A percentile compares a stretch with the other conserved stretches of the same genome.
Conservation (phyloP, 768 basidiomycete genomes). For the Tubosaeta sp. region DNA sequence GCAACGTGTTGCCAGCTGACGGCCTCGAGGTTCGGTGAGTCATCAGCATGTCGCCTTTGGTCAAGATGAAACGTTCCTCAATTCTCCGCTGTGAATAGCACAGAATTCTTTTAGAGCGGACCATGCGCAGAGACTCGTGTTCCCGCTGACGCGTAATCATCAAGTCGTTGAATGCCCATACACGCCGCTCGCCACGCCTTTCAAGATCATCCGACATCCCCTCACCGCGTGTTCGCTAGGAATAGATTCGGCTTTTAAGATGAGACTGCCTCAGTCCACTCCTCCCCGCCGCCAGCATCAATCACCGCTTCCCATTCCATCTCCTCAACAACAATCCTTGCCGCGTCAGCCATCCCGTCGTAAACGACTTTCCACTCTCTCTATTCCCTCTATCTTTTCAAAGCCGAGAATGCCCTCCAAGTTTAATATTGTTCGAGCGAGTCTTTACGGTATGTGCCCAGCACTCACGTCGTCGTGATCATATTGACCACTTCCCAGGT, state of each 20-base stretch:
- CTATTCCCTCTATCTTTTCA: constrained; percentile 29
- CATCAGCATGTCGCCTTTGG: constrained; percentile 1
- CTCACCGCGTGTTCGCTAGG: constrained; percentile 26
- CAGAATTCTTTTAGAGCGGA: constrained; percentile 25
- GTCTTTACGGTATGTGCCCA: constrained; percentile 56
- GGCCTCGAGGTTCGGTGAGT: constrained; percentile 27
- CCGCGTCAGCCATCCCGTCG: constrained; percentile 31
- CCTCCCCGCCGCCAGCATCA: constrained; percentile 25
- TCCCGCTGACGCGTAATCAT: constrained; percentile 16
- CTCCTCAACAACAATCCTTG: constrained; percentile 19
- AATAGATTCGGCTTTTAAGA: constrained; percentile 24
- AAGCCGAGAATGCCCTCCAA: constrained; percentile 56
- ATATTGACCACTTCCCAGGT: constrained; percentile 34
- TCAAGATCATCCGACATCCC: constrained; percentile 21
- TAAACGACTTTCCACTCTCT: constrained; percentile 31
- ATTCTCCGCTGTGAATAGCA: constrained; percentile 16
- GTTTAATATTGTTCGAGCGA: constrained; percentile 65
- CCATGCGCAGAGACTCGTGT: constrained; percentile 21
- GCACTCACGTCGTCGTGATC: constrained; percentile 4
- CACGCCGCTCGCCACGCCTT: constrained; percentile 31
- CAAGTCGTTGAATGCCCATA: constrained; percentile 7
- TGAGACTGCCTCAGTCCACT: constrained; percentile 22
- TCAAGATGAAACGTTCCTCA: constrained; percentile 12
- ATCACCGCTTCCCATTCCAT: constrained; percentile 14
- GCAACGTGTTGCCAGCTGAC: constrained; percentile 11